phyloP scores from a whole-genome alignment of 257 asterid species.

The Craterostigma plantagineum region DNA sequence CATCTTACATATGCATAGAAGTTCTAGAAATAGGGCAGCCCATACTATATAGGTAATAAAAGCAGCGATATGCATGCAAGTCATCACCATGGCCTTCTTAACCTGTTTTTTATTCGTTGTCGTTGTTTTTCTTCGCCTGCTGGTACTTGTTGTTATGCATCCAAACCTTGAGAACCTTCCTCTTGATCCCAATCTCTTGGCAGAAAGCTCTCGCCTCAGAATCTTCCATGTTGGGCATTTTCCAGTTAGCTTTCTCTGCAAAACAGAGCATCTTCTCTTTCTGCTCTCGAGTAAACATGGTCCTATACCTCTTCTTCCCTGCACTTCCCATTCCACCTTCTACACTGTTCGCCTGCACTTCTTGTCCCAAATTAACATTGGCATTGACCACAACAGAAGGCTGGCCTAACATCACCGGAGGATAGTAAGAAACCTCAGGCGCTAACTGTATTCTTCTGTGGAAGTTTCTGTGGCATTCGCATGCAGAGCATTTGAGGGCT shows the following conservation, averaged over 20 bases:
- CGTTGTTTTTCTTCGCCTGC: background rate
- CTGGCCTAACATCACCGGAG: background rate
- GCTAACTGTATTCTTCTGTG: background rate
- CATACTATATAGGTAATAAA: no score
- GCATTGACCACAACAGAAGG: background rate
- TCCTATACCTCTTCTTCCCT: conserved; percentile 3
- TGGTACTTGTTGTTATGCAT: background rate
- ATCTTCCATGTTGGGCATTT: background rate
- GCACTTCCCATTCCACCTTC: background rate
- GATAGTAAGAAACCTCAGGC: background rate
- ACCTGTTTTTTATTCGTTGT: no score
- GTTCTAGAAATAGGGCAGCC: no score
- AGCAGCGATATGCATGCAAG: no score
- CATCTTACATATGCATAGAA: no score
- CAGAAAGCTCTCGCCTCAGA: conserved; percentile 1
- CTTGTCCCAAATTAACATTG: no score
- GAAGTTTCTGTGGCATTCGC: conserved; percentile 6
- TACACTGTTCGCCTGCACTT: background rate
- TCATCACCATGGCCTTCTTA: no score
- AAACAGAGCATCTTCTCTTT: conserved; percentile 1
- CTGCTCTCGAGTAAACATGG: conserved; percentile 3
- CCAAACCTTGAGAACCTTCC: conserved; percentile 1
- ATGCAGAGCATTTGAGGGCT: conserved; percentile 1
- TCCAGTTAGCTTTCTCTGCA: conserved; percentile 1
- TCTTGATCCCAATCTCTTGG: conserved; percentile 1